Conservation (phyloP, 192 early-diverging fungal species). For the Neocallimastix lanati region DNA sequence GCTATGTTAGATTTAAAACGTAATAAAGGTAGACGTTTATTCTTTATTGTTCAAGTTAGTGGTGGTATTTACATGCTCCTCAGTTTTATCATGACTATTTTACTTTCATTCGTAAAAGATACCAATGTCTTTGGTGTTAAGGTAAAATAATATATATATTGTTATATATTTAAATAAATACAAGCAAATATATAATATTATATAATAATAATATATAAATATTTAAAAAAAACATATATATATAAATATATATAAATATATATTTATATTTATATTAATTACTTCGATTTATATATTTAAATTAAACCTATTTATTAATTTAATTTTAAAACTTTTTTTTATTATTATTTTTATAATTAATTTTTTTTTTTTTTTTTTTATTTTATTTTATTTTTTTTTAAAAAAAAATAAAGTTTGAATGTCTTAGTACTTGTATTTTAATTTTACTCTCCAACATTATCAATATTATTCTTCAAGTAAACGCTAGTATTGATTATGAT, state of each 20-base stretch:
- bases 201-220: too few relatives aligned
- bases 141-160: neutral
- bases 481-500: neutral
- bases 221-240: too few relatives aligned
- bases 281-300: too few relatives aligned
- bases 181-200: too few relatives aligned
- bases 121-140: neutral
- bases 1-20: neutral
- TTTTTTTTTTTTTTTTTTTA: too few relatives aligned
- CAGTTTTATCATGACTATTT: neutral
- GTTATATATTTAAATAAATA: too few relatives aligned
- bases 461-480: neutral
- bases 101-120: neutral
- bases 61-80: neutral
- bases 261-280: too few relatives aligned
- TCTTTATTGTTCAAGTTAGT: neutral
- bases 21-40: neutral
- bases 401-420: neutral
- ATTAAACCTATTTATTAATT: too few relatives aligned
- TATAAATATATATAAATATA: too few relatives aligned
- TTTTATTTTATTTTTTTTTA: too few relatives aligned
- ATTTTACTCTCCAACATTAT: neutral
- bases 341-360: too few relatives aligned
- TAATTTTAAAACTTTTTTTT: too few relatives aligned
- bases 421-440: neutral